Conservation (phyloP, 139 green algal species). For the Chlorella sp. region DNA sequence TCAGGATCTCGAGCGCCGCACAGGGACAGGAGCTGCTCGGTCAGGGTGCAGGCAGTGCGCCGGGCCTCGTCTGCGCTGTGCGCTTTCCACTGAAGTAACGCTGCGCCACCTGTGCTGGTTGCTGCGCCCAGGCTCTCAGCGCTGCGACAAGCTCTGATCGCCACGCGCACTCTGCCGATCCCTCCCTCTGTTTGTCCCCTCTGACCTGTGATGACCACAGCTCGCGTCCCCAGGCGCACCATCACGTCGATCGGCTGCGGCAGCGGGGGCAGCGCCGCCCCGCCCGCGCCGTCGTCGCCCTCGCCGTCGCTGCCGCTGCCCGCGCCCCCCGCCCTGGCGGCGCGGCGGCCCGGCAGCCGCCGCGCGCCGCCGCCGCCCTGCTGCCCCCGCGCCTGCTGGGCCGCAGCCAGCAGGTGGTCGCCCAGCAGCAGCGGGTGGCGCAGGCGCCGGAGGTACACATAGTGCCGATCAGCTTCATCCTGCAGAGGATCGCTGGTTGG, state of each 20-base stretch:
- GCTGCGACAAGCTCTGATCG: no score
- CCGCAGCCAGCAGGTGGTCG: conserved; percentile 52
- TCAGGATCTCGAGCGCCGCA: no score
- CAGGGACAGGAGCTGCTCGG: no score
- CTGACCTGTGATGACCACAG: conserved; percentile 59
- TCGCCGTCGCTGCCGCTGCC: background rate
- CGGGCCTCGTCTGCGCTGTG: no score
- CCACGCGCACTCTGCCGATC: no score
- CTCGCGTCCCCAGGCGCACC: conserved; percentile 43
- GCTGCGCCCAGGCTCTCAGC: no score
- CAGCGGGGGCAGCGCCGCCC: background rate
- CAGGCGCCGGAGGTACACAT: conserved; percentile 56
- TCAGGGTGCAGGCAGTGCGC: no score
- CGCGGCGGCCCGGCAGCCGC: conserved; percentile 3
- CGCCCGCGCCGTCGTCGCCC: conserved; percentile 1
- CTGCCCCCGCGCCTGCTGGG: conserved; percentile 5
- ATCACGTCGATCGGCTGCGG: conserved; percentile 70
- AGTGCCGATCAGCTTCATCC: conserved; percentile 5
- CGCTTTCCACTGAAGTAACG: no score
- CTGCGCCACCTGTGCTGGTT: no score
- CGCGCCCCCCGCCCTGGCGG: background rate
- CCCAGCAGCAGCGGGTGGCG: conserved; percentile 79
- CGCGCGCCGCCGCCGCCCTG: conserved; percentile 8
- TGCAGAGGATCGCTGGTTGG: no score
- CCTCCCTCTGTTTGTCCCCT: no score